Conservation (phyloP, 805 yeast species). For the Candida nanaspora region DNA sequence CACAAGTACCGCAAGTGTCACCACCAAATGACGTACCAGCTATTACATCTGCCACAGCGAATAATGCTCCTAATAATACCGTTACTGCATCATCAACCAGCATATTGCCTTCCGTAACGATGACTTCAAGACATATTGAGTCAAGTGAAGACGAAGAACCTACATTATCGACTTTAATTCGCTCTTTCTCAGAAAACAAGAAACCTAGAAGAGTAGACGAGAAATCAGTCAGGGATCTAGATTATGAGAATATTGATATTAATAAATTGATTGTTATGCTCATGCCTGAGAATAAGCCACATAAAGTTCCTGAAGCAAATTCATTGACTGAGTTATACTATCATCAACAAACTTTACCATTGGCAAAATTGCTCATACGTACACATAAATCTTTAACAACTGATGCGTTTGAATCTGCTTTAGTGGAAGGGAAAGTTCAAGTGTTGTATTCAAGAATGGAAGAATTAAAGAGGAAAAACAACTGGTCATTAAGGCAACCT, state of each 20-base stretch:
- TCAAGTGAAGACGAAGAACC: conserved; percentile 17
- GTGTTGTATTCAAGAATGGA: conserved; percentile 88
- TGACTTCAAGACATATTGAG: conserved; percentile 11
- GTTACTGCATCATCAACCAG: neutral
- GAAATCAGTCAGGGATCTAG: conserved; percentile 22
- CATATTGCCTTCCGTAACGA: neutral
- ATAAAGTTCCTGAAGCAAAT: conserved; percentile 46
- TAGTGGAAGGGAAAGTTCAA: conserved; percentile 85
- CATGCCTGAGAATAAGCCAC: conserved; percentile 45
- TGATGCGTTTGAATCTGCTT: conserved; percentile 74
- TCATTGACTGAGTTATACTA: conserved; percentile 84
- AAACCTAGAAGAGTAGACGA: conserved; percentile 21
- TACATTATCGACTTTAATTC: conserved; percentile 22
- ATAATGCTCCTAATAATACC: too few relatives aligned
- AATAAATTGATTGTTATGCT: conserved; percentile 37
- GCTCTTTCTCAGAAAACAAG: conserved; percentile 14
- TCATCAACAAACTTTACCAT: conserved; percentile 80
- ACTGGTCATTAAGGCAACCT: conserved; percentile 92
- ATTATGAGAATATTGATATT: conserved; percentile 32
- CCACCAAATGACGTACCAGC: too few relatives aligned
- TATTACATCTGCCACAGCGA: too few relatives aligned
- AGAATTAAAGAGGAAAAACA: conserved; percentile 77
- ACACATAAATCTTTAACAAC: conserved; percentile 85
- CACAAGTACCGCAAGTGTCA: too few relatives aligned
- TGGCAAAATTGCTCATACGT: conserved; percentile 71